Evolutionary conservation across 192 early-diverging fungal species (phyloP).

Genomic region (Cetraspora pellucida): DNA sequence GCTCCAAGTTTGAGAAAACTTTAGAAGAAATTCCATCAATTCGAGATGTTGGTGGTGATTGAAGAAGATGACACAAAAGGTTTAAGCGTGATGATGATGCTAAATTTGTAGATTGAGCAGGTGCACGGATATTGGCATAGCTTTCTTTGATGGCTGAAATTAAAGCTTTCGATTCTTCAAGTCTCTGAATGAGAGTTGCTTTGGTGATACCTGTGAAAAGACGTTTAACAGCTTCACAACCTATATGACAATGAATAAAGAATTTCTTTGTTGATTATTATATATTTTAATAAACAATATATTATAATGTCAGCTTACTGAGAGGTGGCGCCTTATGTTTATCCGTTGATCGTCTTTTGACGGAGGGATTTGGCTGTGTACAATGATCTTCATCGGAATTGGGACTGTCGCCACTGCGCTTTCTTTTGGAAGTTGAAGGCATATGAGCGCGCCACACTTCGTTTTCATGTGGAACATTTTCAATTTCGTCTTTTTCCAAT

Average conservation of each 20-base stretch:
- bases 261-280: neutral
- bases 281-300: neutral
- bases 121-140: constrained; percentile 5
- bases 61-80: constrained; percentile 32
- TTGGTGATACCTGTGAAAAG: constrained; percentile 29
- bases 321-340: constrained; percentile 34
- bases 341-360: constrained; percentile 27
- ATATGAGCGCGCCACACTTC: constrained; percentile 16
- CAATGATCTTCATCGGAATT: constrained; percentile 28
- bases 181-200: constrained; percentile 29
- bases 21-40: constrained; percentile 36
- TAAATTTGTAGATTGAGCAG: neutral
- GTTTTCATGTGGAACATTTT: neutral
- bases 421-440: constrained; percentile 6
- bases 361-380: neutral
- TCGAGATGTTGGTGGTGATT: constrained; percentile 34
- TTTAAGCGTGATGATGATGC: constrained; percentile 24
- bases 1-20: constrained; percentile 36
- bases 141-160: constrained; percentile 26
- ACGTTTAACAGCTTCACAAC: constrained; percentile 34
- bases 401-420: neutral
- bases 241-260: neutral
- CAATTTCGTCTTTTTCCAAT: constrained; percentile 33
- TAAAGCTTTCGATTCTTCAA: constrained; percentile 32
- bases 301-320: constrained; percentile 1